These are phyloP conservation scores for Ceratobasidium sp. DNA, from an alignment of 1,284 basidiomycete genomes.

Conservation along the genomic window DNA sequence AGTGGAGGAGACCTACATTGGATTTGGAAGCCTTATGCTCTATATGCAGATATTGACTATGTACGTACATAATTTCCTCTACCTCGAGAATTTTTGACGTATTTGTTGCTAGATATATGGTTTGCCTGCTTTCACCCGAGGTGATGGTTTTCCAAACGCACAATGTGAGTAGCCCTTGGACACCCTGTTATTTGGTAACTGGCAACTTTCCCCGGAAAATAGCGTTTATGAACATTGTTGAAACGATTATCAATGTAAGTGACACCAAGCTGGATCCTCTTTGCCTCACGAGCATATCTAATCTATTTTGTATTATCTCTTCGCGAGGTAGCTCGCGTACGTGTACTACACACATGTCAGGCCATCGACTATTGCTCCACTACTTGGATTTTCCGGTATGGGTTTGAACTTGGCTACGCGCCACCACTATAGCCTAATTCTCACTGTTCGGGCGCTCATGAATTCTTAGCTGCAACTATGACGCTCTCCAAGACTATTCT, in stretches of 20 bases:
- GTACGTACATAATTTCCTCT: constrained; percentile 53
- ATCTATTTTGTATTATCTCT: neutral
- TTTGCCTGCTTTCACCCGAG: constrained; percentile 65
- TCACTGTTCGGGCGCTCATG: constrained; percentile 29
- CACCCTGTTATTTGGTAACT: neutral
- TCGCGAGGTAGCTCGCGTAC: constrained; percentile 62
- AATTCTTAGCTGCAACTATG: constrained; percentile 67
- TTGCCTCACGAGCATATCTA: neutral
- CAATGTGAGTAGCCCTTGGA: constrained; percentile 67
- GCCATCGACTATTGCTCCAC: constrained; percentile 68
- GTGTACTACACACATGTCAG: constrained; percentile 76
- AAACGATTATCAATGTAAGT: constrained; percentile 72
- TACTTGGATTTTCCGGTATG: constrained; percentile 70
- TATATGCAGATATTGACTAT: constrained; percentile 79
- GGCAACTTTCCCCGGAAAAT: constrained; percentile 39
- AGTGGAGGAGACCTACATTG: constrained; percentile 85
- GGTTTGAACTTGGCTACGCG: neutral
- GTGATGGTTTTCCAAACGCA: constrained; percentile 86
- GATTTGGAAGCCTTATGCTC: constrained; percentile 85
- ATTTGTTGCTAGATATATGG: constrained; percentile 71
- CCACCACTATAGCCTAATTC: constrained; percentile 23
- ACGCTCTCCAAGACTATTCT: constrained; percentile 86
- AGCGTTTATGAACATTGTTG: constrained; percentile 85
- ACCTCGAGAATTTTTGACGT: neutral
- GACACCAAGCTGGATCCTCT: too few relatives aligned